A percentile compares a stretch with the other conserved stretches of the same genome.
Conservation (phyloP, 225 moss, liverwort and hornwort genomes). For the Antitrichia curtipendula region DNA sequence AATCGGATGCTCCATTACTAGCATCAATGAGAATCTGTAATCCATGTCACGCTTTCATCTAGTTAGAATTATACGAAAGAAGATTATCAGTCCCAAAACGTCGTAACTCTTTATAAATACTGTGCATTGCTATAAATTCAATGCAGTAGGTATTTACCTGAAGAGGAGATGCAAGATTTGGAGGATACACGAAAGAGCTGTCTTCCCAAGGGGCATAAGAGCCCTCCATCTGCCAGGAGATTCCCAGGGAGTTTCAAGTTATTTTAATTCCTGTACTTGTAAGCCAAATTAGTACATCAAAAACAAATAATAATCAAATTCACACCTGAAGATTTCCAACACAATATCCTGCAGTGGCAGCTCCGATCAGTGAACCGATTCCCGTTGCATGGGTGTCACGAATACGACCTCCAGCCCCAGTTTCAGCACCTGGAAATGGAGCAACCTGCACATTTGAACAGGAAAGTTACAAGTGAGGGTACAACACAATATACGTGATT, state of each 20-base stretch:
- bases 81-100: not conserved
- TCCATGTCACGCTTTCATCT: not conserved
- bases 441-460: constrained; percentile 60
- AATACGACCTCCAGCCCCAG: constrained; percentile 93
- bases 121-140: not conserved
- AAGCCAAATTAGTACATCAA: not conserved
- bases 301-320: not conserved
- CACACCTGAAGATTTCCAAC: constrained; percentile 97
- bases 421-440: constrained; percentile 98
- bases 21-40: constrained; percentile 94
- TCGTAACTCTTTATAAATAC: not conserved
- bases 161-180: constrained; percentile 90
- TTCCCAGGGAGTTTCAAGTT: not conserved
- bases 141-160: constrained; percentile 36
- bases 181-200: constrained; percentile 66
- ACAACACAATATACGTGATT: not conserved
- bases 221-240: constrained; percentile 63
- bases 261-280: not conserved
- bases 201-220: constrained; percentile 98
- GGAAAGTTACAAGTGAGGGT: not conserved
- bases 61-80: not conserved
- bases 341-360: constrained; percentile 95
- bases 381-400: constrained; percentile 99
- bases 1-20: constrained; percentile 98
- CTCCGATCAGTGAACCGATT: constrained; percentile 92